These are phyloP conservation scores for Hyphodiscus sp. DNA, from an alignment of 2,329 filamentous ascomycete genomes.

Conservation along the genomic window DNA sequence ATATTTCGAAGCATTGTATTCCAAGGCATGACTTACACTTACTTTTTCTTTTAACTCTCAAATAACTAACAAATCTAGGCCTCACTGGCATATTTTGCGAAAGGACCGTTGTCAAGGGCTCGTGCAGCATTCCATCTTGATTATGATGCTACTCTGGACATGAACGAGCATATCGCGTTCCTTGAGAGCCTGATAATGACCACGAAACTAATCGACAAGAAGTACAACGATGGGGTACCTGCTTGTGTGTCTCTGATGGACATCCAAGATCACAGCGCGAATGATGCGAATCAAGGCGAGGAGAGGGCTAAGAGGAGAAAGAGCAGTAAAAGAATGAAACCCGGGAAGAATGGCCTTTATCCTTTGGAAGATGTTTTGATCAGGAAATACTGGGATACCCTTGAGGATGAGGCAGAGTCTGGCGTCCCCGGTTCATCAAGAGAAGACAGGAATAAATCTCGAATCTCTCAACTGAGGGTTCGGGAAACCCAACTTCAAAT, in stretches of 20 bases:
- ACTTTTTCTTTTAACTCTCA: constrained; percentile 20
- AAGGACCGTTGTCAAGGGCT: constrained; percentile 71
- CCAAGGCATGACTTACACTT: constrained; percentile 44
- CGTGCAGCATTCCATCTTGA: constrained; percentile 63
- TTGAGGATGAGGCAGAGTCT: constrained; percentile 46
- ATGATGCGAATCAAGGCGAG: constrained; percentile 42
- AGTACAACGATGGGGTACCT: constrained; percentile 67
- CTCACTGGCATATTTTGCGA: constrained; percentile 76
- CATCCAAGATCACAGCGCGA: constrained; percentile 42
- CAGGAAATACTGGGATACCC: constrained; percentile 63
- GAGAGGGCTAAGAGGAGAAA: constrained; percentile 39
- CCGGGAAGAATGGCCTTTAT: constrained; percentile 64
- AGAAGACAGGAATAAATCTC: constrained; percentile 49
- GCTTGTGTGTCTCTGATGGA: constrained; percentile 51
- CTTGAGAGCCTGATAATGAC: constrained; percentile 63
- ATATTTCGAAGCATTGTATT: constrained; percentile 56
- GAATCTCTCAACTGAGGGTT: constrained; percentile 60
- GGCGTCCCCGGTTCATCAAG: constrained; percentile 35
- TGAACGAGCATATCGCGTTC: constrained; percentile 59
- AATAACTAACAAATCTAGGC: constrained; percentile 49
- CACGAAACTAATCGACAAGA: constrained; percentile 66
- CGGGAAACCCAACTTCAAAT: constrained; percentile 77
- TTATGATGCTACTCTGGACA: constrained; percentile 52
- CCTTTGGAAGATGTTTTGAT: constrained; percentile 58
- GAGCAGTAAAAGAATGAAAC: constrained; percentile 57